Evolutionary conservation across 495 filamentous ascomycete species (phyloP).

Genomic region (Hypoxylon fragiforme): DNA sequence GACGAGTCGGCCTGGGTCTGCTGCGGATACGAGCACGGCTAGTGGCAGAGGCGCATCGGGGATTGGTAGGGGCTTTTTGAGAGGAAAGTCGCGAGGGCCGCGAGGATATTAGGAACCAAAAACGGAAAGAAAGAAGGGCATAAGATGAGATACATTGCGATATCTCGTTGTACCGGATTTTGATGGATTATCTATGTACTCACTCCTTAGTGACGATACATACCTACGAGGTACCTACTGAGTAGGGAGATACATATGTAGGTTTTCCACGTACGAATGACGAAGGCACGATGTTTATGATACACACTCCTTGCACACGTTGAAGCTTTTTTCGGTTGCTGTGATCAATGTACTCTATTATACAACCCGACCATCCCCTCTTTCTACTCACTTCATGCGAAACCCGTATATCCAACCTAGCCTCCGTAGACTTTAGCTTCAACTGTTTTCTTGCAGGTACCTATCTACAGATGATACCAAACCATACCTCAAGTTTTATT

Average conservation of each 20-base stretch:
- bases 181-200: too few species aligned
- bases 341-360: not conserved
- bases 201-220: too few species aligned
- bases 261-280: not conserved
- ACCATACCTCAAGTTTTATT: not conserved
- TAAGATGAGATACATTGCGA: constrained; percentile 3
- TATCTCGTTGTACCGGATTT: not conserved
- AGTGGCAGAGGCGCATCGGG: constrained; percentile 43
- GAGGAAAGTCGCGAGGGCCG: constrained; percentile 33
- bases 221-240: too few species aligned
- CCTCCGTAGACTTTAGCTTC: too few species aligned
- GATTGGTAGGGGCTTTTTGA: constrained; percentile 48
- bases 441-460: too few species aligned
- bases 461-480: not conserved
- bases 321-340: too few species aligned
- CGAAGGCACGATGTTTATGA: not conserved
- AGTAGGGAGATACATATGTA: not conserved
- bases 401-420: not conserved
- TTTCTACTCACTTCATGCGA: not conserved
- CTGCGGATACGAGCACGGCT: constrained; percentile 38
- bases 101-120: constrained; percentile 35
- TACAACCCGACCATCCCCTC: not conserved
- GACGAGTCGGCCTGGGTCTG: constrained; percentile 14
- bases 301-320: not conserved
- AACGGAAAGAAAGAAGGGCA: constrained; percentile 35